Base-by-base conservation (phyloP, 257 asterid genomes). In the Solanum lignicaule region DNA sequence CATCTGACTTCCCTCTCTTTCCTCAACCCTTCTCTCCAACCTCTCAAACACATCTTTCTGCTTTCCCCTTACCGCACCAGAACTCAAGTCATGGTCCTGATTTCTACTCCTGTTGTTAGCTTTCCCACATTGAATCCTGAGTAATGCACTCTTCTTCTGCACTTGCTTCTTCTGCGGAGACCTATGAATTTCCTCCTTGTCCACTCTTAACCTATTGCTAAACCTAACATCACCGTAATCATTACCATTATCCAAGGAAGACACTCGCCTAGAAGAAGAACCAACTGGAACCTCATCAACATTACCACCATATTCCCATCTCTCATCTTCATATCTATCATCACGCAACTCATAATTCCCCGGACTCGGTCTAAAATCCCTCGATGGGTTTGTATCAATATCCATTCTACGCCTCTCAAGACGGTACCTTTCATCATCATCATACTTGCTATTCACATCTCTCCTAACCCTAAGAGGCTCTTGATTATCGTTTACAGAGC, bases 1-100 rank as follows among this genome's bases (percentile, higher is more conserved):
- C 93, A 94, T 79, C 31, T 95, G 92, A 87, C 95, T 92, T 82
- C 91, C 88, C 87, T 94, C 94, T 91, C 93, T 90, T 87, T 87
- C 92, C 66, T 43, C 93, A 86, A 87, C 95, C 83, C 38, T 74
- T 84, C 87, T 78, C 15, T 74, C 94, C 39, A 86, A 68, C 81
- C 74, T 66, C 76, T 83, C 88, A 84, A 62, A 73, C 60, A 72
- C 90, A 88, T 91, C 91, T 55, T 87, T 91, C 46, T 86, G 92
- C 86, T 91, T 90, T 87, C 91, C 93, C 89, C 89, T 91, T 75
- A 88, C 87, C 79, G 90, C 89, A 89, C 87, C 60, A 86, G 66
- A 78, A 84, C 87, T 90, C 20, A 89, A 69, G 87, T 36, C 83
- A 65, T 71, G 88, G 82, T 91, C 92, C 83, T 85, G 87, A 84